Evolutionary conservation across 345 rosid species (phyloP).

Genomic region (Eucalyptus cladocalyx): DNA sequence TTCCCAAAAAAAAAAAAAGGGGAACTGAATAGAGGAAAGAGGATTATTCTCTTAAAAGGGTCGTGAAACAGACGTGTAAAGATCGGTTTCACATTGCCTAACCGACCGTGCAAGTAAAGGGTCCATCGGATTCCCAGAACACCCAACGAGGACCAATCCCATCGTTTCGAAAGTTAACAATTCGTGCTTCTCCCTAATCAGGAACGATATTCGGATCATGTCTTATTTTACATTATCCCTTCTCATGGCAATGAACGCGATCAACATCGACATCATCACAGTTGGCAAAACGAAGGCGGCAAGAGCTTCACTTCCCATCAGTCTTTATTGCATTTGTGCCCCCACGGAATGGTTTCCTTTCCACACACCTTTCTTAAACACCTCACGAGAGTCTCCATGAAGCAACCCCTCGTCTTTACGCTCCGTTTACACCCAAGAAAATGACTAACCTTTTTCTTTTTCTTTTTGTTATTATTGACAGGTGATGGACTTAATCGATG

Average conservation of each 20-base stretch:
- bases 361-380: neutral
- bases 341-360: neutral
- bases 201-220: neutral
- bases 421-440: neutral
- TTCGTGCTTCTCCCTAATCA: neutral
- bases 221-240: neutral
- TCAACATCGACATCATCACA: neutral
- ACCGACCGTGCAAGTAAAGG: neutral
- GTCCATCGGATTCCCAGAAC: neutral
- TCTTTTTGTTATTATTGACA: no score
- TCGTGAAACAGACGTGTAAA: neutral
- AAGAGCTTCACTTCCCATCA: neutral
- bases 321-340: neutral
- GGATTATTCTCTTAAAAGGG: neutral
- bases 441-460: neutral
- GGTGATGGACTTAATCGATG: neutral
- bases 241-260: neutral
- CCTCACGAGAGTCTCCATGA: neutral
- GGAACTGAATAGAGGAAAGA: neutral
- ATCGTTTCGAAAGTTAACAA: neutral
- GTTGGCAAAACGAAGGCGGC: neutral
- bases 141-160: neutral
- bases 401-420: neutral
- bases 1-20: neutral
- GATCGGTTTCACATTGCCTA: neutral